phyloP scores from a whole-genome alignment of 1,139 yeast species.

The Magnusiomyces paraingens region DNA sequence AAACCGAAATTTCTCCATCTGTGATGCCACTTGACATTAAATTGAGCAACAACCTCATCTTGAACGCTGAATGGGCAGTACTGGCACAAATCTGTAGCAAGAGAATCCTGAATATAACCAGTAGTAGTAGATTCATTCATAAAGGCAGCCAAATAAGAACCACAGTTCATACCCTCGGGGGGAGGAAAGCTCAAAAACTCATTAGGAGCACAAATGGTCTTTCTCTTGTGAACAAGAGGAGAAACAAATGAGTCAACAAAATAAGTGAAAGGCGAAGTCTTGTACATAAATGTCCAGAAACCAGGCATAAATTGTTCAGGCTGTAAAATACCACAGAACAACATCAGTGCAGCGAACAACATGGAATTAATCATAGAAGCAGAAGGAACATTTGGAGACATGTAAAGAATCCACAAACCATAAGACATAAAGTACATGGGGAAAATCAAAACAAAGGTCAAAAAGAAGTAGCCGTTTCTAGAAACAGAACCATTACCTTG shows the following conservation, averaged over 20 bases:
- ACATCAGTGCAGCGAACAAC: slow-evolving; percentile 46
- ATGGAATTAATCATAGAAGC: slow-evolving; percentile 53
- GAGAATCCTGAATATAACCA: slow-evolving; percentile 52
- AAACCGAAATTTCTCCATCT: slow-evolving; percentile 56
- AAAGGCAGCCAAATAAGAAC: slow-evolving; percentile 40
- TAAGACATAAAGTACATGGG: slow-evolving; percentile 51
- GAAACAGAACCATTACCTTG: too few relatives aligned
- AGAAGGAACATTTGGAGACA: slow-evolving; percentile 57
- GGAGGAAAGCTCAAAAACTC: slow-evolving; percentile 52
- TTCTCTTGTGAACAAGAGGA: slow-evolving; percentile 45
- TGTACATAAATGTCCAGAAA: slow-evolving; percentile 60
- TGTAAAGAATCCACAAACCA: slow-evolving; percentile 48
- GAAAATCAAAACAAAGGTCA: slow-evolving; percentile 48
- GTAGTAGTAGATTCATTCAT: slow-evolving; percentile 26
- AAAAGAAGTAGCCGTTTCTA: slow-evolving; percentile 43
- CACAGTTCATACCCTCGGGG: slow-evolving; percentile 56
- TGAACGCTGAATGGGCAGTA: slow-evolving; percentile 51
- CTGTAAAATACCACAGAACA: slow-evolving; percentile 59
- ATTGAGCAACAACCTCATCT: slow-evolving; percentile 43
- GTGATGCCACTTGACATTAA: slow-evolving; percentile 41
- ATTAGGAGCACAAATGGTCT: slow-evolving; percentile 44
- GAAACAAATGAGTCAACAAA: slow-evolving; percentile 51
- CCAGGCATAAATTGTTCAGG: slow-evolving; percentile 54
- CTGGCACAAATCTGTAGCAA: slow-evolving; percentile 47
- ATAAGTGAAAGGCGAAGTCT: slow-evolving; percentile 60